phyloP scores from a whole-genome alignment of 2,329 filamentous ascomycete genomes.

The Dactylellina sp. region DNA sequence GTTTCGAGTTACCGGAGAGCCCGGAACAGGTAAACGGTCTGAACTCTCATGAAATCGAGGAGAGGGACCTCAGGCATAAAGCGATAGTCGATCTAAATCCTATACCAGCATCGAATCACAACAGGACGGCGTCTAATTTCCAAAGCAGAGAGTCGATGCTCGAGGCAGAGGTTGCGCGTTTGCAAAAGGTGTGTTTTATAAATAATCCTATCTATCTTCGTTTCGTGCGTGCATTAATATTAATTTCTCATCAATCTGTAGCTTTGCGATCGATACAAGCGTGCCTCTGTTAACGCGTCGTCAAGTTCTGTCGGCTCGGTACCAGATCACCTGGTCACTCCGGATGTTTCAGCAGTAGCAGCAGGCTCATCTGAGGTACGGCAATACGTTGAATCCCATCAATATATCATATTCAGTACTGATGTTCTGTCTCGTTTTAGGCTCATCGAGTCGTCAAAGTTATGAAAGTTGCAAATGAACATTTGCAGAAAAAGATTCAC shows the following conservation, averaged over 20 bases:
- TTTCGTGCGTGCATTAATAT: background rate
- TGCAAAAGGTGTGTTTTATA: constrained; percentile 38
- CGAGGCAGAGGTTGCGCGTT: constrained; percentile 46
- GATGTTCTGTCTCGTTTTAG: constrained; percentile 9
- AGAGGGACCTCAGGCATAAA: constrained; percentile 47
- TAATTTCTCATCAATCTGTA: constrained; percentile 3
- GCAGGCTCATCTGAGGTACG: constrained; percentile 38
- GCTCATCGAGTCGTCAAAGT: constrained; percentile 51
- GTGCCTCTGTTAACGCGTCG: constrained; percentile 38
- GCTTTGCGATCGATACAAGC: constrained; percentile 48
- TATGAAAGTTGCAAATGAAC: constrained; percentile 53
- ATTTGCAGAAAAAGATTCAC: constrained; percentile 54
- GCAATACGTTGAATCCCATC: background rate
- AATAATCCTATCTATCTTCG: background rate
- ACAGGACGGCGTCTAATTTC: constrained; percentile 22
- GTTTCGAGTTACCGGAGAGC: constrained; percentile 48
- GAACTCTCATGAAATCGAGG: constrained; percentile 50
- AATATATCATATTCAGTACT: background rate
- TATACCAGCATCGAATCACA: constrained; percentile 5
- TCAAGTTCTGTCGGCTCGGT: constrained; percentile 28
- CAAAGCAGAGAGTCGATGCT: constrained; percentile 43
- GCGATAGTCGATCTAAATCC: constrained; percentile 41
- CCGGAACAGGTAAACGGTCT: constrained; percentile 48
- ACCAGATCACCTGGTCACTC: constrained; percentile 20
- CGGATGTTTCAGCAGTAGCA: constrained; percentile 17